Percentiles rank a stretch among this genome's conserved stretches.
Conservation (phyloP, 2,329 filamentous ascomycete species). For the Cladosporium austrohemisphaericum region DNA sequence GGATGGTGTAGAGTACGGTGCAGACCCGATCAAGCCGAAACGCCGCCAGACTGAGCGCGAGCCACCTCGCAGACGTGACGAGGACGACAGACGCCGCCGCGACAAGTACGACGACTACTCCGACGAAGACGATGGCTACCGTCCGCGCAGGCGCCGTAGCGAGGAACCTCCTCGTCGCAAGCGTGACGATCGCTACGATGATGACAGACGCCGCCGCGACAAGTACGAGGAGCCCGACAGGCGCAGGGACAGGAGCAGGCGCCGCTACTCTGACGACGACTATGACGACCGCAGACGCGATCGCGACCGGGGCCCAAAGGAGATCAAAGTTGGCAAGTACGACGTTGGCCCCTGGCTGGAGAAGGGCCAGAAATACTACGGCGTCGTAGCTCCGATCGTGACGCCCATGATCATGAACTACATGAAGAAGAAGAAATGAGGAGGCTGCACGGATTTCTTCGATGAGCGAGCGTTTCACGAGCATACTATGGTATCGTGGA, state of each 20-base stretch:
- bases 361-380: constrained; percentile 34
- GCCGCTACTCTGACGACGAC: constrained; percentile 14
- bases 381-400: constrained; percentile 30
- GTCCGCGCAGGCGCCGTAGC: constrained; percentile 19
- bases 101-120: constrained; percentile 21
- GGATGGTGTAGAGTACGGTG: constrained; percentile 20
- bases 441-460: neutral
- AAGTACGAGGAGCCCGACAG: constrained; percentile 14
- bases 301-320: constrained; percentile 22
- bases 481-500: too few relatives aligned
- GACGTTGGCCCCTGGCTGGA: constrained; percentile 32
- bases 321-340: constrained; percentile 32
- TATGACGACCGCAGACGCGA: constrained; percentile 21
- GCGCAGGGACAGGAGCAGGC: constrained; percentile 15
- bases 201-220: constrained; percentile 19
- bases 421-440: constrained; percentile 25
- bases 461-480: neutral
- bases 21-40: constrained; percentile 16
- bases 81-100: constrained; percentile 19
- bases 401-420: constrained; percentile 30
- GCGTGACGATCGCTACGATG: constrained; percentile 17
- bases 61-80: constrained; percentile 16
- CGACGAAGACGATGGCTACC: constrained; percentile 23
- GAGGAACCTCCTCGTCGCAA: constrained; percentile 19
- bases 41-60: constrained; percentile 16